These are phyloP conservation scores for Elsinoe batatas DNA, from an alignment of 2,329 filamentous ascomycete genomes.

Conservation along the genomic window DNA sequence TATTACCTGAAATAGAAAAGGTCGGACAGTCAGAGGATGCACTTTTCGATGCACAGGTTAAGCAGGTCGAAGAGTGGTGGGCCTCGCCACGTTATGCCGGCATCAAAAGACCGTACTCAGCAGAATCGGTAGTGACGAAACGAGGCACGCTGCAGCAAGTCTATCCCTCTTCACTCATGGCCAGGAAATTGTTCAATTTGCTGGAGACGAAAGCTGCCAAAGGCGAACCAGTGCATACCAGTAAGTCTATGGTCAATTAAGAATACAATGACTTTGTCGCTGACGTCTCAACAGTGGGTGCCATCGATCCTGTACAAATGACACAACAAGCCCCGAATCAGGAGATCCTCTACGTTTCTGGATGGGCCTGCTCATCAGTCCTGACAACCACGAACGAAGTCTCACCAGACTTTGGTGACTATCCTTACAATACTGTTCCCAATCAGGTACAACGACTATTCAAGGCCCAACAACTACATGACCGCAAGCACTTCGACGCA, in stretches of 20 bases:
- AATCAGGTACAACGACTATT: slow-evolving; percentile 94
- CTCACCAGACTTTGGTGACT: slow-evolving; percentile 94
- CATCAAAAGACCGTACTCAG: slow-evolving; percentile 85
- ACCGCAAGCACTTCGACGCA: slow-evolving; percentile 87
- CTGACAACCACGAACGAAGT: slow-evolving; percentile 94
- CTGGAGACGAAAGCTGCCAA: slow-evolving; percentile 66
- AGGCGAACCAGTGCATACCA: slow-evolving; percentile 86
- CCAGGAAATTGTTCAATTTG: slow-evolving; percentile 84
- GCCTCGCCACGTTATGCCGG: slow-evolving; percentile 70
- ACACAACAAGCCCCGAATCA: slow-evolving; percentile 95
- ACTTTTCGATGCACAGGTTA: slow-evolving; percentile 72
- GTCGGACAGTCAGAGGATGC: slow-evolving; percentile 71
- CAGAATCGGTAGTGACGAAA: slow-evolving; percentile 87
- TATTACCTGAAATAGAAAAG: slow-evolving; percentile 69
- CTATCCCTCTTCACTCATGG: slow-evolving; percentile 91
- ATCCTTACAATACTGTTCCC: slow-evolving; percentile 96
- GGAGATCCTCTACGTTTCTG: slow-evolving; percentile 90
- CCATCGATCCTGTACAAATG: slow-evolving; percentile 98
- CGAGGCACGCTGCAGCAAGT: slow-evolving; percentile 75
- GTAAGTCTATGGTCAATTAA: slow-evolving; percentile 40
- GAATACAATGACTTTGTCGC: neutral
- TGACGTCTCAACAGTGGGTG: slow-evolving; percentile 57
- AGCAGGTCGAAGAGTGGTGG: slow-evolving; percentile 89
- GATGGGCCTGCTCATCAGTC: slow-evolving; percentile 93
- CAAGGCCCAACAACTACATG: slow-evolving; percentile 94